These are phyloP conservation scores for Tricladium varicosporioides DNA, from an alignment of 2,329 filamentous ascomycete genomes.

Conservation along the genomic window DNA sequence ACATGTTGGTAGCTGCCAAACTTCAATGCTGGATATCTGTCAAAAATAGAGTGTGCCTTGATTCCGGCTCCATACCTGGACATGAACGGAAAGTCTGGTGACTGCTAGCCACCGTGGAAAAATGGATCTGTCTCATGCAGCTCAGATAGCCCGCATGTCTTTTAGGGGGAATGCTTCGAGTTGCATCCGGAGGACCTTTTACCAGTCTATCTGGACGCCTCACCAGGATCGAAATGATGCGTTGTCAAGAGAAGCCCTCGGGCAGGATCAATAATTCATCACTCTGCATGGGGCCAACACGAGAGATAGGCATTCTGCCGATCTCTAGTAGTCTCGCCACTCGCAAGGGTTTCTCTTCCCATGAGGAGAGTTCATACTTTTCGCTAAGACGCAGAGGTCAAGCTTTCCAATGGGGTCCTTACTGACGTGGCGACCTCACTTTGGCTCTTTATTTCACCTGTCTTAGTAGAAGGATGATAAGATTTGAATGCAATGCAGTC, in stretches of 20 bases:
- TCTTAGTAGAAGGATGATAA: conserved; percentile 23
- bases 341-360: conserved; percentile 15
- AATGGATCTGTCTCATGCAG: conserved; percentile 24
- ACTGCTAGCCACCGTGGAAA: conserved; percentile 25
- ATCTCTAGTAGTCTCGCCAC: conserved; percentile 27
- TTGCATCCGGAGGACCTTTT: conserved; percentile 11
- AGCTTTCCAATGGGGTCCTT: conserved; percentile 24
- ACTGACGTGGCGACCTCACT: conserved; percentile 34
- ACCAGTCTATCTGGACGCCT: conserved; percentile 6
- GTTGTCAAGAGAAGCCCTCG: conserved; percentile 28
- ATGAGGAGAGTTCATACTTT: conserved; percentile 18
- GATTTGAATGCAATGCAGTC: conserved; percentile 23
- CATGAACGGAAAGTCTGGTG: conserved; percentile 27
- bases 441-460: conserved; percentile 25
- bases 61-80: conserved; percentile 1
- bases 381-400: conserved; percentile 24
- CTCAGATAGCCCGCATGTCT: conserved; percentile 19
- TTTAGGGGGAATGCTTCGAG: conserved; percentile 12
- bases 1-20: conserved; percentile 13
- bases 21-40: background rate
- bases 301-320: conserved; percentile 25
- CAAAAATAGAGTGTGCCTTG: conserved; percentile 11
- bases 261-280: conserved; percentile 25
- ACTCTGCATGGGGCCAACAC: conserved; percentile 28
- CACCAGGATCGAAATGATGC: conserved; percentile 26